Percentiles rank a stretch among this genome's conserved stretches.
These are phyloP conservation scores for Colletotrichum siamense DNA, from an alignment of 2,329 filamentous ascomycete species.

Conservation along the genomic window DNA sequence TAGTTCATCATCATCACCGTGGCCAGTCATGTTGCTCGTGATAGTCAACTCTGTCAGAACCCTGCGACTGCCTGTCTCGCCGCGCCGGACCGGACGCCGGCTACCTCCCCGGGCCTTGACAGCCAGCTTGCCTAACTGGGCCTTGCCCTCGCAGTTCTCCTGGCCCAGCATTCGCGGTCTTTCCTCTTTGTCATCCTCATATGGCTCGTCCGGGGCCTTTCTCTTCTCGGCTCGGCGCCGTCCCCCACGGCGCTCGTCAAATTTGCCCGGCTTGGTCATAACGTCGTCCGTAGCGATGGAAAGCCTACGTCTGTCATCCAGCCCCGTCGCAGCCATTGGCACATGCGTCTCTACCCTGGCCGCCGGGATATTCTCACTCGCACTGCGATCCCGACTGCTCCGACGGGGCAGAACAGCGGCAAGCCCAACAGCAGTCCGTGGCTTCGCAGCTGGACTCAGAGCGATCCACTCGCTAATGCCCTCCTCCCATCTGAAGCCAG, in stretches of 20 bases:
- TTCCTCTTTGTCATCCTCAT: not conserved
- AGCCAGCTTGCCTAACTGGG: not conserved
- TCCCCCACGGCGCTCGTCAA: not conserved
- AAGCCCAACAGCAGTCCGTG: not conserved
- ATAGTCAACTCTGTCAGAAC: not conserved
- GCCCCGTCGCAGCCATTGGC: not conserved
- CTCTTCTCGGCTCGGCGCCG: not conserved
- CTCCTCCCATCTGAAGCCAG: slow-evolving; percentile 45
- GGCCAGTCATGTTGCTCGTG: not conserved
- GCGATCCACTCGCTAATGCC: slow-evolving; percentile 46
- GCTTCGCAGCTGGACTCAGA: slow-evolving; percentile 1
- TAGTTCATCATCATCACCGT: slow-evolving; percentile 14
- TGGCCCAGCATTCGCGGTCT: not conserved
- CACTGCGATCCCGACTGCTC: not conserved
- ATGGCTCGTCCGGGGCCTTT: not conserved
- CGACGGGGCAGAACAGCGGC: not conserved
- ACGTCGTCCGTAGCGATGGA: not conserved
- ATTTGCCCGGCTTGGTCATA: not conserved
- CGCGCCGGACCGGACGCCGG: not conserved
- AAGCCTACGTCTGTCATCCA: not conserved
- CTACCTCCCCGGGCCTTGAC: not conserved
- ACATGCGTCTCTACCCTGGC: not conserved
- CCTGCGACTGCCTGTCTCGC: not conserved
- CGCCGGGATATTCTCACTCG: not conserved
- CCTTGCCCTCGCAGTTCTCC: not conserved